Evolutionary conservation across 345 rosid species (phyloP).

Genomic region (Bruguiera parviflora): DNA sequence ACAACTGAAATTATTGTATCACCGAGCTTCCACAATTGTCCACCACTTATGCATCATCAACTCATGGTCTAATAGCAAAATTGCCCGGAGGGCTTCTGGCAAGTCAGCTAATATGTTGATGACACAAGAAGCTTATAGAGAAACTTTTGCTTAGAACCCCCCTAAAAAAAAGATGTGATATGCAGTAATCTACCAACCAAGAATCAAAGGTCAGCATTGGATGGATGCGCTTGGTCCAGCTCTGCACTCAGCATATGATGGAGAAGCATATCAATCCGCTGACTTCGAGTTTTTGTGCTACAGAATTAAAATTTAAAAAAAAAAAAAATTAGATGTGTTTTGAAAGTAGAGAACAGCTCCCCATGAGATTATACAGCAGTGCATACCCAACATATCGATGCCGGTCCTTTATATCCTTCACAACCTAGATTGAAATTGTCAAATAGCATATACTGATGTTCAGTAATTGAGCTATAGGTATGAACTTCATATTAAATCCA

Average conservation of each 20-base stretch:
- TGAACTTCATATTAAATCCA: not conserved
- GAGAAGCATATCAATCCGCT: slow-evolving; percentile 81
- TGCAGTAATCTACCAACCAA: slow-evolving; percentile 13
- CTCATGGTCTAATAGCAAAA: too few species aligned
- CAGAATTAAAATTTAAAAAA: too few species aligned
- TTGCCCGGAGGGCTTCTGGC: too few species aligned
- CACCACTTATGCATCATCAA: too few species aligned
- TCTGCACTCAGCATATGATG: slow-evolving; percentile 84
- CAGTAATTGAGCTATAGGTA: not conserved
- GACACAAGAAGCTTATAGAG: too few species aligned
- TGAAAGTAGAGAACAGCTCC: slow-evolving; percentile 1
- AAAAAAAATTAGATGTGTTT: not conserved
- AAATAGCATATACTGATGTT: slow-evolving; percentile 8
- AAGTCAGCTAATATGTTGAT: too few species aligned
- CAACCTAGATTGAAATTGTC: slow-evolving; percentile 40
- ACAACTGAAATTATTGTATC: not conserved
- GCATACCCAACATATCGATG: slow-evolving; percentile 63
- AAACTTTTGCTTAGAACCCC: too few species aligned
- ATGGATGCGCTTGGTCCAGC: slow-evolving; percentile 25
- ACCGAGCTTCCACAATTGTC: too few species aligned
- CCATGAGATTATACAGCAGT: not conserved
- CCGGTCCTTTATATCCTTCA: slow-evolving; percentile 35
- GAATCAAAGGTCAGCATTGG: slow-evolving; percentile 19
- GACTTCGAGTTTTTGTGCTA: slow-evolving; percentile 87
- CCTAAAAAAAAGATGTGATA: not conserved